Evolutionary conservation across 331 rosid species (phyloP), one percentile per base, ranked within the genome.

Genomic region (Saraca asoca): DNA sequence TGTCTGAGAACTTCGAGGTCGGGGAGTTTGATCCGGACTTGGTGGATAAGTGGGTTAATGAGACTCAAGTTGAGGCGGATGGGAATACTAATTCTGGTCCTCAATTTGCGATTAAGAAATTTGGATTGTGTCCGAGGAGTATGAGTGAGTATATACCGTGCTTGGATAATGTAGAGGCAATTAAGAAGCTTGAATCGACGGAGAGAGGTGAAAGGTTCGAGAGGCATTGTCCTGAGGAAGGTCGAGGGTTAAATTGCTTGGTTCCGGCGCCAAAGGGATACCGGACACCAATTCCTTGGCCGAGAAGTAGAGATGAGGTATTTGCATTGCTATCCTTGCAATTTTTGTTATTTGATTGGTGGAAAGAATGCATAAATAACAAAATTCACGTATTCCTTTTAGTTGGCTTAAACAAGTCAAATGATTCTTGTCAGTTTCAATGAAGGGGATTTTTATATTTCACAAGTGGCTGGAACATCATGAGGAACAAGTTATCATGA

Each of bases 281-380:
- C 72, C 87, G 79, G 50, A 5, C 42, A 0, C 89, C 98, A 0
- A 81, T 94, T 70, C 89, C 96, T 0, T 94, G 98, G 98, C 98
- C 97, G 1, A 84, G 66, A 71, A 94, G 98, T 83, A 88, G 97
- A n/a, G 89, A 88, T 15, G 96, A 90, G 98, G 98, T 91, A 75
- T 24, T n/a, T 24, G 31, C 31, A 24, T 7, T 51, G 19, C 29
- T 71, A 10, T 20, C 10, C 15, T 51, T 10, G 5, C 9, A 12
- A 6, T 50, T 1, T 4, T 50, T 50, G 45, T 46, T 75, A 56
- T 51, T 62, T 58, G 34, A 18, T 12, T 0, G 35, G 61, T 44
- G 54, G 5, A 17, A 6, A 13, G 52, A 24, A 31, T 35, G 24
- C 19, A 52, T 4, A 7, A 33, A 19, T 15, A 8, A 1, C 50